These are phyloP conservation scores for Paspalum notatum DNA, from an alignment of 176 grass and related monocot genomes.

Conservation along the genomic window DNA sequence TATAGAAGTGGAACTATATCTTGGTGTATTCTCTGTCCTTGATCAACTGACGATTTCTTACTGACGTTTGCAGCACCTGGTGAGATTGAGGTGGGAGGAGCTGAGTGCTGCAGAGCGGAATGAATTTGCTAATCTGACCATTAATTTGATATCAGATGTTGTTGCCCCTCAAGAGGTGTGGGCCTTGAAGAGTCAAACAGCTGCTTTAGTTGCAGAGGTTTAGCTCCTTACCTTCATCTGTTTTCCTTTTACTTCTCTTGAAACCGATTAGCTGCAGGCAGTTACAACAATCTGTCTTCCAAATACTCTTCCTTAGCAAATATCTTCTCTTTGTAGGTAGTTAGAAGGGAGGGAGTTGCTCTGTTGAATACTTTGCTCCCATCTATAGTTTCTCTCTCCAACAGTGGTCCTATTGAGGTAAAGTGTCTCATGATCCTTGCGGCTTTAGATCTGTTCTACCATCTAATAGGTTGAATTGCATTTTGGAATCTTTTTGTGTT, in stretches of 20 bases:
- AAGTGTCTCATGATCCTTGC: slow-evolving; percentile 31
- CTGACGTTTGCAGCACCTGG: slow-evolving; percentile 76
- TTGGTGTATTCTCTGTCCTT: not conserved
- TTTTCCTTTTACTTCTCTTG: slow-evolving; percentile 23
- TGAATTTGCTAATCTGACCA: slow-evolving; percentile 85
- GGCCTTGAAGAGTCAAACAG: slow-evolving; percentile 99
- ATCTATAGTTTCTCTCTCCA: slow-evolving; percentile 82
- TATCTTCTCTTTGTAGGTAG: slow-evolving; percentile 66
- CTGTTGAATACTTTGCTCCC: slow-evolving; percentile 83
- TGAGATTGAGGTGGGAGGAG: slow-evolving; percentile 97
- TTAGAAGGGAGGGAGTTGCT: slow-evolving; percentile 90
- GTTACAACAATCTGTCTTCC: slow-evolving; percentile 7
- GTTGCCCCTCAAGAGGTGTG: slow-evolving; percentile 80
- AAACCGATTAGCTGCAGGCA: not conserved
- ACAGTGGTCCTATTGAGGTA: slow-evolving; percentile 80
- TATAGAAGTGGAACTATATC: slow-evolving; percentile 15
- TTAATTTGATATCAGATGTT: slow-evolving; percentile 84
- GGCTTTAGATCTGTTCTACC: slow-evolving; percentile 30
- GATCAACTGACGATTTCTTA: slow-evolving; percentile 38
- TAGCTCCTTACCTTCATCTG: slow-evolving; percentile 22
- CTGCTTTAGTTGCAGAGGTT: slow-evolving; percentile 96
- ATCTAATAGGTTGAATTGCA: slow-evolving; percentile 20
- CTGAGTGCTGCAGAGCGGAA: slow-evolving; percentile 72
- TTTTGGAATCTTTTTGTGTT: slow-evolving; percentile 38
- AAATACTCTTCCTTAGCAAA: slow-evolving; percentile 32